Percentiles rank a stretch among this genome's conserved stretches.
These are phyloP conservation scores for Byssoonygena ceratinophila DNA, from an alignment of 2,329 filamentous ascomycete genomes.

Conservation along the genomic window DNA sequence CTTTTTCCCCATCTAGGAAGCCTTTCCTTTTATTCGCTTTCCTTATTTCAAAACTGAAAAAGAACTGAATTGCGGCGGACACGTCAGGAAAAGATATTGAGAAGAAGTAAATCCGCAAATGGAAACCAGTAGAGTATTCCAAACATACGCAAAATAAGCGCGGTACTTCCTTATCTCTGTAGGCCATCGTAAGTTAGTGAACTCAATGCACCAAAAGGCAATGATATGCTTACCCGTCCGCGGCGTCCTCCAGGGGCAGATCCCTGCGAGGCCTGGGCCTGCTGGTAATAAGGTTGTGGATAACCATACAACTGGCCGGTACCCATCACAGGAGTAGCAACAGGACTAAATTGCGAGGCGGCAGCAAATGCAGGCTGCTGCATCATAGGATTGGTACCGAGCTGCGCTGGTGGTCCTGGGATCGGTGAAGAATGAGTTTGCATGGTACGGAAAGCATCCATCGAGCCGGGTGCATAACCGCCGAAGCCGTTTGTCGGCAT, in stretches of 20 bases:
- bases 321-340: conserved; percentile 27
- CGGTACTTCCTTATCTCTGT: conserved; percentile 25
- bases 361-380: conserved; percentile 38
- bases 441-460: conserved; percentile 34
- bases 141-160: neutral
- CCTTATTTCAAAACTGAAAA: neutral
- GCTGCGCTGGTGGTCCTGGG: conserved; percentile 27
- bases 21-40: neutral
- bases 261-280: conserved; percentile 33
- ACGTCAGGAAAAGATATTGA: conserved; percentile 1
- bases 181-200: conserved; percentile 15
- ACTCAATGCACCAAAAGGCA: neutral
- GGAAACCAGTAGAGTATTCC: neutral
- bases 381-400: conserved; percentile 37
- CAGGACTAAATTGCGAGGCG: conserved; percentile 35
- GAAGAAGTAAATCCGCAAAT: neutral
- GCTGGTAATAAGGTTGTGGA: conserved; percentile 41
- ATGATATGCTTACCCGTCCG: conserved; percentile 42
- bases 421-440: conserved; percentile 31
- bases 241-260: conserved; percentile 42
- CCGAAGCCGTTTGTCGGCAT: conserved; percentile 32
- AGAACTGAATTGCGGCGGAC: neutral
- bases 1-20: neutral
- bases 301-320: conserved; percentile 42
- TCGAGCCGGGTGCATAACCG: conserved; percentile 31